Evolutionary conservation across 1,139 yeast genomes (phyloP), one percentile per base, ranked within the genome.

Genomic region (Diutina sp.): DNA sequence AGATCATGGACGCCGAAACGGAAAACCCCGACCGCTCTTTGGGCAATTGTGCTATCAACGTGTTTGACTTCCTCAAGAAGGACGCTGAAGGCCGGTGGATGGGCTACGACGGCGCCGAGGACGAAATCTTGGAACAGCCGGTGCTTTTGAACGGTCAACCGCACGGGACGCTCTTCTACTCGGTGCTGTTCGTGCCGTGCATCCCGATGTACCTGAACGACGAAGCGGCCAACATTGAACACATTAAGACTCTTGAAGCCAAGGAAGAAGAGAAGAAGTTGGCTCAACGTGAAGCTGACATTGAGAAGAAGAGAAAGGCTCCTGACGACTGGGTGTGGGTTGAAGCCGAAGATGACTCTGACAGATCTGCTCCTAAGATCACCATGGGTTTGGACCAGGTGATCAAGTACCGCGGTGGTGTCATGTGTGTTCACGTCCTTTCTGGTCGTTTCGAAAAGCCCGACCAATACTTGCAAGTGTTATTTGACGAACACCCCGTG

Each of bases 281-380:
- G 30, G 67, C 58, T 58, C 63, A 35, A 60, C 66, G 58, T 25
- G 69, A 66, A 47, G 69, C 65, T 55, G 58, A 64, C 44, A 51
- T 48, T 41, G 45, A 30, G 6, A 67, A 71, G 57, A 74, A 74
- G 58, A 75, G 77, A 61, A 70, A 81, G 64, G 74, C 76, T 58
- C 91, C 93, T 21, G 71, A 76, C 54, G 79, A 79, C 56, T 85
- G 80, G 64, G 89, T 85, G 67, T 82, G 88, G 82, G 75, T 82
- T 55, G 85, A 83, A 28, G 70, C 78, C 54, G 78, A 71, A 38
- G 79, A 77, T 44, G 78, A 76, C 56, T 76, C 74, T 46, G 69
- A 76, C 35, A 74, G 75, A 16, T 68, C 66, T 4, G 78, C 81
- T 12, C 67, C 71, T 18, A 79, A 77, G 61, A 72, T 76, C 65